Conservation (phyloP, 2,329 filamentous ascomycete species). For the Colletotrichum sp. region DNA sequence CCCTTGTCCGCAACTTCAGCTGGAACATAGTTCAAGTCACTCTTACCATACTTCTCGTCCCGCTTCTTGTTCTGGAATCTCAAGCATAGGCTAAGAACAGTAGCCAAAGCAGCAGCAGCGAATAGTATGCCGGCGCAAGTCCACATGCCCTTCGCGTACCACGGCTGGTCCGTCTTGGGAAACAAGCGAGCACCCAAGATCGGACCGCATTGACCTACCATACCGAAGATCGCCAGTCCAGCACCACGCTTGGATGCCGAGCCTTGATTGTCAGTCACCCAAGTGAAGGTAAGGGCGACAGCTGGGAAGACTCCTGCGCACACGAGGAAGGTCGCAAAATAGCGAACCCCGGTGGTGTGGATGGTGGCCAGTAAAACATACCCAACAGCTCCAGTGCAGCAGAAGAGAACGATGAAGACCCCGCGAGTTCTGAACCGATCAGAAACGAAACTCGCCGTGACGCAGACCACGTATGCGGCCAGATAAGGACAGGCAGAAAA, state of each 20-base stretch:
- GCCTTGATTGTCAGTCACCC: conserved; percentile 74
- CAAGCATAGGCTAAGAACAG: conserved; percentile 11
- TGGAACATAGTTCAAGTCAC: conserved; percentile 12
- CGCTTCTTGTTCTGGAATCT: conserved; percentile 14
- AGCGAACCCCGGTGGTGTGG: conserved; percentile 45
- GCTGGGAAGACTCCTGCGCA: conserved; percentile 61
- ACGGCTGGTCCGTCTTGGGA: conserved; percentile 44
- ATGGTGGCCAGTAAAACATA: conserved; percentile 69
- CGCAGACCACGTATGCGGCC: conserved; percentile 66
- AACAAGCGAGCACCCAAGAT: conserved; percentile 69
- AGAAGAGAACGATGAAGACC: conserved; percentile 60
- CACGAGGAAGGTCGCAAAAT: conserved; percentile 51
- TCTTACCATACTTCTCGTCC: conserved; percentile 18
- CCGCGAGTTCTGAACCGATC: conserved; percentile 70
- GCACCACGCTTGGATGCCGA: conserved; percentile 68
- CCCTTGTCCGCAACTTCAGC: conserved; percentile 6
- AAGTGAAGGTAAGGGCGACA: conserved; percentile 72
- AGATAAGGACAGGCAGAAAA: conserved; percentile 76
- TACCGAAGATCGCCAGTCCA: conserved; percentile 65
- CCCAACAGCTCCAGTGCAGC: conserved; percentile 61
- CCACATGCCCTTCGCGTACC: conserved; percentile 42
- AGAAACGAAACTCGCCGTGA: conserved; percentile 67
- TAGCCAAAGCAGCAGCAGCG: not conserved
- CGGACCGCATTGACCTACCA: conserved; percentile 65
- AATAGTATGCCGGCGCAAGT: conserved; percentile 47